phyloP scores from a whole-genome alignment of 108 stramenopile genomes.

The Fragilaria radians region DNA sequence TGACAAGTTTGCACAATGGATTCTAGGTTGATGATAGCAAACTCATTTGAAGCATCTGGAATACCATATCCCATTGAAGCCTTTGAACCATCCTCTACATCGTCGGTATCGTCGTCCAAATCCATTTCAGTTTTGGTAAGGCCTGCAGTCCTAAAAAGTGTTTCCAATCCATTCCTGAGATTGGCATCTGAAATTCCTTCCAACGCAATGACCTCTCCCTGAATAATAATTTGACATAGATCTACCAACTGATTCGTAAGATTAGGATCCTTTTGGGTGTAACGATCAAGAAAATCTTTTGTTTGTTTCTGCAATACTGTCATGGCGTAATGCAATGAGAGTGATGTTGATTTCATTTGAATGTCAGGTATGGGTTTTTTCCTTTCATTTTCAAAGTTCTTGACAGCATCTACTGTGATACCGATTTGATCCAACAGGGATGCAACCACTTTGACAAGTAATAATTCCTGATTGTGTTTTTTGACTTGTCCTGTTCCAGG shows the following conservation, averaged over 20 bases:
- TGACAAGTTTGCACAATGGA: constrained; percentile 22
- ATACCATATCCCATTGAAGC: constrained; percentile 55
- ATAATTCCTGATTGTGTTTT: constrained; percentile 20
- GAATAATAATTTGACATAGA: constrained; percentile 47
- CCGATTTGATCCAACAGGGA: constrained; percentile 60
- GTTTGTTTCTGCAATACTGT: not conserved
- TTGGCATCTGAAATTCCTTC: constrained; percentile 67
- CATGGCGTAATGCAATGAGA: not conserved
- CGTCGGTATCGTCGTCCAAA: constrained; percentile 46
- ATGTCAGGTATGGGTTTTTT: not conserved
- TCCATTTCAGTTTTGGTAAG: constrained; percentile 66
- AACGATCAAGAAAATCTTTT: constrained; percentile 7
- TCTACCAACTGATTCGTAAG: constrained; percentile 46
- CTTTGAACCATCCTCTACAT: constrained; percentile 15
- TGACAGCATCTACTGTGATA: constrained; percentile 48
- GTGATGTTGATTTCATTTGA: not conserved
- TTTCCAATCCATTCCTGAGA: constrained; percentile 40
- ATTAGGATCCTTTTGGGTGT: constrained; percentile 3
- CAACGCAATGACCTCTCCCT: constrained; percentile 61
- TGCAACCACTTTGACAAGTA: constrained; percentile 34
- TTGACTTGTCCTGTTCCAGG: constrained; percentile 7
- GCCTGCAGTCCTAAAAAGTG: constrained; percentile 55
- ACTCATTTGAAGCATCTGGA: constrained; percentile 23
- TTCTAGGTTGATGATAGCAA: constrained; percentile 17
- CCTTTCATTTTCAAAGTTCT: constrained; percentile 12